Evolutionary conservation across 441 rosid species (phyloP).

Genomic region (Populus hybrid): DNA sequence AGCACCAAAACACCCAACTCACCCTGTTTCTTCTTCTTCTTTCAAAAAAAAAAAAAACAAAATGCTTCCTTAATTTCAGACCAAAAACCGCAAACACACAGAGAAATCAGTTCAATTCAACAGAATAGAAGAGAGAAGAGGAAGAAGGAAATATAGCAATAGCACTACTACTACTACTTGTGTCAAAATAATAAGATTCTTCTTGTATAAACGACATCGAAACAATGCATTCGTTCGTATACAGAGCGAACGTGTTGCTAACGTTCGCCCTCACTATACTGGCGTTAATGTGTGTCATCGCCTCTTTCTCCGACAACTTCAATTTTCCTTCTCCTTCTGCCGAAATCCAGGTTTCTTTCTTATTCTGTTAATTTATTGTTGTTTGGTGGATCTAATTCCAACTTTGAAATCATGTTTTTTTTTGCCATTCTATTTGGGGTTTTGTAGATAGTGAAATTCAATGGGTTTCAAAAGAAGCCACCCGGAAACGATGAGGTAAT

Average conservation of each 20-base stretch:
- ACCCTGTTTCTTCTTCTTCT: not conserved
- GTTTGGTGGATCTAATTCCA: not conserved
- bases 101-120: not conserved
- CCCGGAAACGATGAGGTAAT: slow-evolving; percentile 87
- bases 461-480: slow-evolving; percentile 83
- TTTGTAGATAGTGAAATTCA: slow-evolving; percentile 66
- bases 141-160: not conserved
- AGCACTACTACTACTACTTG: not conserved
- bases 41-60: not conserved
- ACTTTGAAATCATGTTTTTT: not conserved
- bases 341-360: slow-evolving; percentile 60
- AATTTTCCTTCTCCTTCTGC: slow-evolving; percentile 72
- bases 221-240: slow-evolving; percentile 80
- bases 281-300: slow-evolving; percentile 76
- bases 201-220: not conserved
- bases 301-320: slow-evolving; percentile 78
- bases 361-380: not conserved
- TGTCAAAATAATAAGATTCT: not conserved
- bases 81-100: not conserved
- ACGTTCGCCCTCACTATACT: slow-evolving; percentile 79
- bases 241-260: slow-evolving; percentile 83
- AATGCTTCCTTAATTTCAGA: not conserved
- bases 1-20: not conserved
- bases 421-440: not conserved
- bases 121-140: not conserved